These are phyloP conservation scores for Saccharomycopsis hybrid DNA, from an alignment of 1,139 yeast species.

Conservation along the genomic window DNA sequence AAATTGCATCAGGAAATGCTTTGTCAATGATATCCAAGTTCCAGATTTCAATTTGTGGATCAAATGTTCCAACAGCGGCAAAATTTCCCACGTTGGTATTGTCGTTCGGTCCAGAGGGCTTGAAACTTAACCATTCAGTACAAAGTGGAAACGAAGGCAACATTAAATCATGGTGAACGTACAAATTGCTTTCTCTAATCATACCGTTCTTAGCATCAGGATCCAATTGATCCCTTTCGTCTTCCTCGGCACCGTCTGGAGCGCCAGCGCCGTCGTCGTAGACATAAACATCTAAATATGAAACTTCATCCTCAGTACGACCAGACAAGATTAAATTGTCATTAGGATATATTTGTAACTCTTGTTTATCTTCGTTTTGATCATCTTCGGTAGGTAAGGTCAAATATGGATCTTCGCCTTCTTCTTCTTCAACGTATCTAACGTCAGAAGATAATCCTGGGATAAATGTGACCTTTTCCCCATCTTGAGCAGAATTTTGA, in stretches of 20 bases:
- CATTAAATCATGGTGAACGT: conserved; percentile 96
- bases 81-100: conserved; percentile 64
- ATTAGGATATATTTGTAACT: conserved; percentile 79
- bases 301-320: conserved; percentile 92
- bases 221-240: conserved; percentile 55
- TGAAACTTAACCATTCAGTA: conserved; percentile 88
- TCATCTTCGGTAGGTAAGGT: conserved; percentile 62
- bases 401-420: conserved; percentile 68
- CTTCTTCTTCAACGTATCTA: conserved; percentile 49
- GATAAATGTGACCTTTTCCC: conserved; percentile 51
- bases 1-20: conserved; percentile 88
- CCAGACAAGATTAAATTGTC: conserved; percentile 88
- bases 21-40: conserved; percentile 87
- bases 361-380: conserved; percentile 65
- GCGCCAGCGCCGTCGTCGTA: conserved; percentile 93
- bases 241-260: conserved; percentile 56
- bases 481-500: conserved; percentile 40
- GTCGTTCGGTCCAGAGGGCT: conserved; percentile 41
- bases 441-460: conserved; percentile 59
- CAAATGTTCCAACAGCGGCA: conserved; percentile 96
- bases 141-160: conserved; percentile 95
- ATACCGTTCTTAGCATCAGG: conserved; percentile 64
- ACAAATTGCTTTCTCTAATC: conserved; percentile 66
- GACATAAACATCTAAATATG: conserved; percentile 86
- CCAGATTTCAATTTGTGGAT: conserved; percentile 97